Evolutionary conservation across 208 protist genomes (phyloP).

Genomic region (Leishmania aethiopica): DNA sequence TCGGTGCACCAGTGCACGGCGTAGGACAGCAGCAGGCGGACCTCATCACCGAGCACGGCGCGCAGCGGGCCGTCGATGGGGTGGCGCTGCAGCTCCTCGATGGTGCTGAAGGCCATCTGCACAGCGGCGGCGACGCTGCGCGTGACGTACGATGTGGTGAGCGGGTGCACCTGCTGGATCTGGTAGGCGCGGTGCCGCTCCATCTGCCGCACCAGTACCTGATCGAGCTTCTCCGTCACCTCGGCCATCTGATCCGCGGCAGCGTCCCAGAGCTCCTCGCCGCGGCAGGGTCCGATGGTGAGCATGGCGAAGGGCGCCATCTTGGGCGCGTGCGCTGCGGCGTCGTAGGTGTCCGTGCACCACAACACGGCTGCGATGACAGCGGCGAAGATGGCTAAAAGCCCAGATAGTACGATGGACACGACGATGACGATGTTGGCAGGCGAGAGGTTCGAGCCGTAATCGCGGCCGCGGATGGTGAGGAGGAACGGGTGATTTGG

Average conservation of each 20-base stretch:
- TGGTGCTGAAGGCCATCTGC: slow-evolving; percentile 56
- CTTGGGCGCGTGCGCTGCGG: slow-evolving; percentile 63
- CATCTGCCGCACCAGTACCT: slow-evolving; percentile 47
- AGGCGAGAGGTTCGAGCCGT: slow-evolving; percentile 2
- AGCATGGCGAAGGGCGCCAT: slow-evolving; percentile 72
- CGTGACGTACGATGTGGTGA: slow-evolving; percentile 59
- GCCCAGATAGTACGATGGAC: not conserved
- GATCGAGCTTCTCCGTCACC: slow-evolving; percentile 51
- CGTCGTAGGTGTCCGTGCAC: slow-evolving; percentile 62
- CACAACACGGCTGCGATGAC: slow-evolving; percentile 34
- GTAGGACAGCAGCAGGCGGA: slow-evolving; percentile 52
- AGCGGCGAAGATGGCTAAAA: slow-evolving; percentile 37
- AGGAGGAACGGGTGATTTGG: slow-evolving; percentile 13
- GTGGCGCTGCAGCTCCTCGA: slow-evolving; percentile 58
- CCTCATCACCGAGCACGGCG: slow-evolving; percentile 60
- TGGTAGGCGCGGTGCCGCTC: slow-evolving; percentile 51
- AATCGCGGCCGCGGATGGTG: slow-evolving; percentile 12
- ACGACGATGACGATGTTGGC: slow-evolving; percentile 15
- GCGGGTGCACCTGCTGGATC: slow-evolving; percentile 74
- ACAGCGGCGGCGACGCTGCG: slow-evolving; percentile 52
- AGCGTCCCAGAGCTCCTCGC: slow-evolving; percentile 71
- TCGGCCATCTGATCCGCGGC: slow-evolving; percentile 57
- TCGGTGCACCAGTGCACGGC: slow-evolving; percentile 84
- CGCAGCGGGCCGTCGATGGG: slow-evolving; percentile 60
- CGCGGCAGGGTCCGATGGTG: slow-evolving; percentile 64